Percentiles rank a stretch among this genome's conserved stretches.
Evolutionary conservation across 495 filamentous ascomycete genomes (phyloP).

Genomic region (Apiosordaria backusii): DNA sequence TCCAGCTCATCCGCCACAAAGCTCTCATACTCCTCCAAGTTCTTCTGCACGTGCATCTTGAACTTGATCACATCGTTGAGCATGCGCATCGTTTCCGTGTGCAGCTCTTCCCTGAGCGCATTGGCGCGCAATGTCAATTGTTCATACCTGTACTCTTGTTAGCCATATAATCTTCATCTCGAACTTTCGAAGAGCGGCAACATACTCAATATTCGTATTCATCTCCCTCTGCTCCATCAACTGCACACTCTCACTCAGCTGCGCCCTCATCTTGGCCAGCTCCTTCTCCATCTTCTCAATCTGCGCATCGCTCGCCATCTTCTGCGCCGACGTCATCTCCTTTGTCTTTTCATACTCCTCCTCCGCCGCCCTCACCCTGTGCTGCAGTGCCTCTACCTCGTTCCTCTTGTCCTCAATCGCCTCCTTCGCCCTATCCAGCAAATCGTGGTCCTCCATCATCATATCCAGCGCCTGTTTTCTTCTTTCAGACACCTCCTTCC

Average conservation of each 20-base stretch:
- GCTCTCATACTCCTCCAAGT: conserved; percentile 84
- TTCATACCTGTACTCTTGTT: conserved; percentile 61
- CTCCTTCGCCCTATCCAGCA: conserved; percentile 88
- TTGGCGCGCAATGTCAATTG: conserved; percentile 81
- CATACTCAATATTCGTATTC: conserved; percentile 90
- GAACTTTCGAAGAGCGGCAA: background rate
- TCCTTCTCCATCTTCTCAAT: conserved; percentile 99
- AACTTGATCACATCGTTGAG: conserved; percentile 97
- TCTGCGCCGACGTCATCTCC: conserved; percentile 81
- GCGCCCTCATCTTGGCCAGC: conserved; percentile 82
- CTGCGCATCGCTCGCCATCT: conserved; percentile 80
- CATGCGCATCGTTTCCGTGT: conserved; percentile 94
- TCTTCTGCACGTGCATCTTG: conserved; percentile 93
- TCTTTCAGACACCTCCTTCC: conserved; percentile 85
- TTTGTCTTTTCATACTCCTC: conserved; percentile 93
- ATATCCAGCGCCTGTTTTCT: conserved; percentile 76
- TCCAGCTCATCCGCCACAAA: conserved; percentile 90
- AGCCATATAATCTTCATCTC: no score
- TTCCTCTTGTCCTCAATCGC: conserved; percentile 88
- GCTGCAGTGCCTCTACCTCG: conserved; percentile 89
- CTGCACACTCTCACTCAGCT: conserved; percentile 83
- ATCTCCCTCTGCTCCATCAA: conserved; percentile 93
- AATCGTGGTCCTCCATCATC: conserved; percentile 85
- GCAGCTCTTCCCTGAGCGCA: conserved; percentile 83
- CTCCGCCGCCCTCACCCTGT: conserved; percentile 76